Base-by-base conservation (phyloP, 257 asterid genomes). In the Nicotiana undulata region DNA sequence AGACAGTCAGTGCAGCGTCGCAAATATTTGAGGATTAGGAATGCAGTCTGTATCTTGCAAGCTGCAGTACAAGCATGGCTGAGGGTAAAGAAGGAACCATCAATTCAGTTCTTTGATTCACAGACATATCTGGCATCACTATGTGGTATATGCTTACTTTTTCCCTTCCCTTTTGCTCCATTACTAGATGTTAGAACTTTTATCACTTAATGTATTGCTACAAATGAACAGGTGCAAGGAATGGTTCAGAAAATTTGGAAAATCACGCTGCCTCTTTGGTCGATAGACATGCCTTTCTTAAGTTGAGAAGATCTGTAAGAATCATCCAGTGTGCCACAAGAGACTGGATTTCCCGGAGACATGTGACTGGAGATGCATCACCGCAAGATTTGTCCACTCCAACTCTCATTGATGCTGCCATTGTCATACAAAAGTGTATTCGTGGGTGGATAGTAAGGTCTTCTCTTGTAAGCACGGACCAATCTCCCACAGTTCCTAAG, bases 241-340 rank as follows among this genome's bases (percentile, higher is more conserved):
- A 78, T 79, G 80, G 80, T 85, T 40, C 53, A 37, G 86, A 72
- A 83, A 88, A 77, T 79, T 85, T 84, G 52, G 86, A 82, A 49
- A 32, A 75, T 67, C 85, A 86, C 29, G 29, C 75, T n/a, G 75
- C 81, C 72, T 86, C 83, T 84, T 79, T 88, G 88, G 79, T 87
- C 68, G 92, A 91, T 77, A 89, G 97, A 82, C 91, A 90, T 82
- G 83, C 83, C 83, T 92, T 89, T 79, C 86, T 89, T 82, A 86
- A 90, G 83, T 83, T 89, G 82, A 91, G 76, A 85, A 88, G 52
- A 83, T 88, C 92, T 29, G 81, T 40, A 84, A 8, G 82, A 76
- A 85, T 86, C 83, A 89, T 92, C 82, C 98, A 95, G 89, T 87
- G 72, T 80, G 94, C 91, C 22, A 34, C 84, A 80, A 88, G 93